A percentile compares a stretch with the other conserved stretches of the same genome.
Conservation (phyloP, 2,329 filamentous ascomycete species). For the Penicillium capsulatum region DNA sequence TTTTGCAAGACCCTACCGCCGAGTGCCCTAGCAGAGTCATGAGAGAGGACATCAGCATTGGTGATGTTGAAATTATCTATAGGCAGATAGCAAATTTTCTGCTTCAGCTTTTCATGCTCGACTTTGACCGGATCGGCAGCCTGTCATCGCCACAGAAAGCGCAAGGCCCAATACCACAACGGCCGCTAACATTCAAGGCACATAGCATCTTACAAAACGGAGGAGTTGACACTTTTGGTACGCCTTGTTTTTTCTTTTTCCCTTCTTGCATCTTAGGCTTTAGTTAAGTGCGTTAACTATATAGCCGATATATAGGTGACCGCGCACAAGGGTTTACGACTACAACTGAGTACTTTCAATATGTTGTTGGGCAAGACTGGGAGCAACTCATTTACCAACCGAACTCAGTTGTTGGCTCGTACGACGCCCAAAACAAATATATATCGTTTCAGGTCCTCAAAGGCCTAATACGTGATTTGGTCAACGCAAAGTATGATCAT, state of each 20-base stretch:
- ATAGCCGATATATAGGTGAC: constrained; percentile 20
- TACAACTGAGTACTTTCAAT: constrained; percentile 32
- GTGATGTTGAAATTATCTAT: constrained; percentile 27
- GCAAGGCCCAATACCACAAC: constrained; percentile 11
- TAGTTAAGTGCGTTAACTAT: constrained; percentile 11
- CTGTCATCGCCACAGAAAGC: constrained; percentile 18
- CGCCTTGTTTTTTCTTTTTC: constrained; percentile 7
- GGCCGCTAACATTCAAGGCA: constrained; percentile 34
- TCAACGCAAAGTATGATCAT: constrained; percentile 14
- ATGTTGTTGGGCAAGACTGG: constrained; percentile 32
- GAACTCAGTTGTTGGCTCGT: constrained; percentile 28
- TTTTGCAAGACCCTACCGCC: constrained; percentile 31
- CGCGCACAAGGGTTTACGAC: constrained; percentile 26
- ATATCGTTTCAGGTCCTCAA: constrained; percentile 27
- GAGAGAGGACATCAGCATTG: constrained; percentile 26
- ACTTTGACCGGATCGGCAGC: constrained; percentile 31
- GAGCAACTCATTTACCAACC: constrained; percentile 33
- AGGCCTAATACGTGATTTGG: constrained; percentile 3
- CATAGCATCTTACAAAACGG: constrained; percentile 31
- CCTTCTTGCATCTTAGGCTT: background rate
- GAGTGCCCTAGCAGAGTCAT: constrained; percentile 43
- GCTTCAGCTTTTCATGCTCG: constrained; percentile 29
- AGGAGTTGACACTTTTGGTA: constrained; percentile 31
- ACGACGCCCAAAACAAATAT: constrained; percentile 31
- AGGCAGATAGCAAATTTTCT: constrained; percentile 27